Evolutionary conservation across 1,284 basidiomycete species (phyloP).

Genomic region (Austroboletus niveus): DNA sequence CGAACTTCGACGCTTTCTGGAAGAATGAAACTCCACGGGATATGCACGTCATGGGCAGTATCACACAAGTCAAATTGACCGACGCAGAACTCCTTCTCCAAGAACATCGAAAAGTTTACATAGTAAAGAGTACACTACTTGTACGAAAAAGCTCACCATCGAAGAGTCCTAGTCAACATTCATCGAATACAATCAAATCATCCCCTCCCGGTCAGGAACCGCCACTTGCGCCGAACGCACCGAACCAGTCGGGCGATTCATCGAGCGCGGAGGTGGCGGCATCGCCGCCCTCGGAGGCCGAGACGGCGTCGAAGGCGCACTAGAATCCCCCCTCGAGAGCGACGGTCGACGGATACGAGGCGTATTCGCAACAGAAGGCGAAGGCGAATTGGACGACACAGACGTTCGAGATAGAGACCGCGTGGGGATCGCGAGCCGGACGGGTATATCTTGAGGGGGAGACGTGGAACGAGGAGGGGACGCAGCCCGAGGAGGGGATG

Average conservation of each 20-base stretch:
- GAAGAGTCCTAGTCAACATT: too few species aligned
- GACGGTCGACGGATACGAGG: conserved; percentile 21
- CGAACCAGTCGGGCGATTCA: conserved; percentile 49
- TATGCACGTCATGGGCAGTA: too few species aligned
- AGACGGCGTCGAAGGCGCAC: conserved; percentile 4
- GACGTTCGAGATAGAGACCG: conserved; percentile 29
- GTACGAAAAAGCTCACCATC: too few species aligned
- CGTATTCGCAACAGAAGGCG: conserved; percentile 19
- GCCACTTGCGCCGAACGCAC: conserved; percentile 46
- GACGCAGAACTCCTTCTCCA: too few species aligned
- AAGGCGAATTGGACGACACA: conserved; percentile 24
- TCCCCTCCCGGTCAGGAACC: conserved; percentile 51
- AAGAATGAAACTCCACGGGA: too few species aligned
- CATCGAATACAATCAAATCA: conserved; percentile 41
- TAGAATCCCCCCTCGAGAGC: conserved; percentile 15
- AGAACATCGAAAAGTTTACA: too few species aligned
- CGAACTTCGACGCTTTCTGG: too few species aligned
- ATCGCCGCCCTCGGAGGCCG: conserved; percentile 32
- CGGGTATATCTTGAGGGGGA: conserved; percentile 20
- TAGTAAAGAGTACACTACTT: too few species aligned
- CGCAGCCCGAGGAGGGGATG: conserved; percentile 14
- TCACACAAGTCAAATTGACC: too few species aligned
- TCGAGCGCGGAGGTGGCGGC: conserved; percentile 56
- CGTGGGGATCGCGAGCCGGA: conserved; percentile 24
- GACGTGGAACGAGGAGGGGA: neutral